Percentiles rank a stretch among this genome's conserved stretches.
phyloP scores from a whole-genome alignment of 2,329 filamentous ascomycete genomes.

The Monilinia fructigena region DNA sequence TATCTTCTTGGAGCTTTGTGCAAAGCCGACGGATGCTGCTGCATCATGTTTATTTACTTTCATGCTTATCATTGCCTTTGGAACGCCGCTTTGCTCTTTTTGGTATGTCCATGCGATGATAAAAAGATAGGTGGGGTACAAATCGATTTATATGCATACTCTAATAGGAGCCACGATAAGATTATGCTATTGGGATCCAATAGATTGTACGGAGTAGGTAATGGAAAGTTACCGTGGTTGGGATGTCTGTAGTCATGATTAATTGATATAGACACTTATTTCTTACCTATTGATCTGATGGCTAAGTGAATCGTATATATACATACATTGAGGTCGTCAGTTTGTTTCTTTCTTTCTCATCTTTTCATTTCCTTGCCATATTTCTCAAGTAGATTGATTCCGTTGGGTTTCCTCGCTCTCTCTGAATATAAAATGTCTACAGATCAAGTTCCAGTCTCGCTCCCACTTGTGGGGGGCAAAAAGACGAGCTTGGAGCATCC shows the following conservation, averaged over 20 bases:
- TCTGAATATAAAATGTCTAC: not conserved
- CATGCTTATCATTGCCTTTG: not conserved
- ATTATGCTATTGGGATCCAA: conserved; percentile 2
- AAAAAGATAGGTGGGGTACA: conserved; percentile 25
- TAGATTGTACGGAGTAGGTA: not conserved
- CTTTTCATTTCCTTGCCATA: not conserved
- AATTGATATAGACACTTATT: not conserved
- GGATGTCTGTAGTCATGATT: not conserved
- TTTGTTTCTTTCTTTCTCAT: not conserved
- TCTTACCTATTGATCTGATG: not conserved
- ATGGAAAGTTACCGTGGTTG: conserved; percentile 1
- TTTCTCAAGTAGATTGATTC: not conserved
- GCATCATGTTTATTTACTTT: no score
- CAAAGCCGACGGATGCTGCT: no score
- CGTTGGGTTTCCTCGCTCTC: not conserved
- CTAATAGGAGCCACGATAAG: conserved; percentile 14
- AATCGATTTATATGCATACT: conserved; percentile 1
- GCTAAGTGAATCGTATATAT: not conserved
- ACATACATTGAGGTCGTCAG: conserved; percentile 11
- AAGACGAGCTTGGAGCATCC: conserved; percentile 47
- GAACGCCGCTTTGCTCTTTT: conserved; percentile 29
- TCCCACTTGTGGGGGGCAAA: conserved; percentile 34
- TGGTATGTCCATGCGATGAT: conserved; percentile 31
- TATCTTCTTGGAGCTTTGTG: no score
- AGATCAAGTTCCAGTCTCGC: conserved; percentile 33